Evolutionary conservation across 1,284 basidiomycete species (phyloP), one percentile per base, ranked within the genome.

Genomic region (Tylopilus sp.): DNA sequence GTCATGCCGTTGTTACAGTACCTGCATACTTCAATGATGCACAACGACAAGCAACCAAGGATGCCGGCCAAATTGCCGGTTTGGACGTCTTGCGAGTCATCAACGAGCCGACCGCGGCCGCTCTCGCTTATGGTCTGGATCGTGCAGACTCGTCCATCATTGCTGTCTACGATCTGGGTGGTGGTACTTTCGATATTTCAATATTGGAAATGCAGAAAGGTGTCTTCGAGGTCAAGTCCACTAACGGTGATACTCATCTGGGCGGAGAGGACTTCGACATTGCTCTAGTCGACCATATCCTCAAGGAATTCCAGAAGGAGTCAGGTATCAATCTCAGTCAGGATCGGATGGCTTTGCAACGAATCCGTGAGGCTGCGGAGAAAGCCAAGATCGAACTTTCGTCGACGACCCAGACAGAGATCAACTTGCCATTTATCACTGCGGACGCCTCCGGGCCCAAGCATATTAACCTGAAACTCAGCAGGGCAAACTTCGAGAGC

Each of bases 21-120:
- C 95, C 95, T 4, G 95, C 95, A 1, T 98, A 98, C 76, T 98
- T 98, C 82, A 99, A 99, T 71, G 97, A 99, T 70, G 93, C 96
- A 28, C 96, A 99, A 72, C 87, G 96, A 58, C 94, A 97, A 76
- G 96, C 97, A 13, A 99, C 96, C 56, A 97, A 97, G 75, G 89
- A 98, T 60, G 94, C 97, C 47, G 96, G 96, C 70, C 85, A 91
- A 66, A 97, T 98, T 62, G 94, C 96, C 38, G 95, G 96, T 64
- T 83, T 99, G 21, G 93, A 98, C 36, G 96, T 99, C 41, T 86
- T 98, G 46, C 93, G 95, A 69, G 93, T 99, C 56, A 97, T 99
- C 75, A 98, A 98, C 72, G 96, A 99, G 75, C 96, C 96, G 23
- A 98, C 96, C 21, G 96, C 96, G 46, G 96, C 95, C 46, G 96